Evolutionary conservation across 148 eudicot genomes (phyloP).

Genomic region (Dysphania ambrosioides): DNA sequence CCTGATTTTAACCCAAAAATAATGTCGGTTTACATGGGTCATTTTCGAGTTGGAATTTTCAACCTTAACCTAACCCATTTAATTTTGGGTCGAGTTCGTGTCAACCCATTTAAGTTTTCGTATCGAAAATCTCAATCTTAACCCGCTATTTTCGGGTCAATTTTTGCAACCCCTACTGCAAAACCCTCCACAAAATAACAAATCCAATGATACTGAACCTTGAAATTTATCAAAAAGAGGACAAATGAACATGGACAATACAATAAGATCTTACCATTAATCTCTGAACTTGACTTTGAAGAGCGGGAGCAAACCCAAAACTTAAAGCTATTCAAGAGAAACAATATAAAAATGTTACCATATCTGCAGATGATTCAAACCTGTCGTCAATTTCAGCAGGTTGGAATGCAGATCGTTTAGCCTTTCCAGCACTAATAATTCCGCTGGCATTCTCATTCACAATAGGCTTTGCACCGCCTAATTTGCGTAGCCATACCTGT

Average conservation of each 20-base stretch:
- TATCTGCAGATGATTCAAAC: constrained; percentile 37
- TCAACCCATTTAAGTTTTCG: too few species aligned
- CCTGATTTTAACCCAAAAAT: too few species aligned
- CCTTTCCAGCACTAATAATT: constrained; percentile 90
- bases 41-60: too few species aligned
- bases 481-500: constrained; percentile 83
- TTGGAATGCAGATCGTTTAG: constrained; percentile 61
- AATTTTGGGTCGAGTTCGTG: too few species aligned
- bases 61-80: too few species aligned
- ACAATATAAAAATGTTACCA: neutral
- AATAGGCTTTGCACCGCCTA: constrained; percentile 92
- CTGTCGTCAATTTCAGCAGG: constrained; percentile 64
- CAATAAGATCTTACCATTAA: constrained; percentile 30
- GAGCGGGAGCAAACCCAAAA: constrained; percentile 35
- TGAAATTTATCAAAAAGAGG: neutral
- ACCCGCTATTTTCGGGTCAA: too few species aligned
- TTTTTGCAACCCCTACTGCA: too few species aligned
- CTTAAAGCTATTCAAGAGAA: constrained; percentile 32
- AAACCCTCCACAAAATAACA: constrained; percentile 20
- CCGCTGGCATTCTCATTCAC: constrained; percentile 72
- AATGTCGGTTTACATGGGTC: too few species aligned
- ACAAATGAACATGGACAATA: constrained; percentile 7
- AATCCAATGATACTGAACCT: constrained; percentile 11
- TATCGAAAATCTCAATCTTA: too few species aligned
- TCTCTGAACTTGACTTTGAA: constrained; percentile 34